These are phyloP conservation scores for Physcomitrellopsis africana DNA, from an alignment of 225 moss, liverwort and hornwort genomes.

Conservation along the genomic window DNA sequence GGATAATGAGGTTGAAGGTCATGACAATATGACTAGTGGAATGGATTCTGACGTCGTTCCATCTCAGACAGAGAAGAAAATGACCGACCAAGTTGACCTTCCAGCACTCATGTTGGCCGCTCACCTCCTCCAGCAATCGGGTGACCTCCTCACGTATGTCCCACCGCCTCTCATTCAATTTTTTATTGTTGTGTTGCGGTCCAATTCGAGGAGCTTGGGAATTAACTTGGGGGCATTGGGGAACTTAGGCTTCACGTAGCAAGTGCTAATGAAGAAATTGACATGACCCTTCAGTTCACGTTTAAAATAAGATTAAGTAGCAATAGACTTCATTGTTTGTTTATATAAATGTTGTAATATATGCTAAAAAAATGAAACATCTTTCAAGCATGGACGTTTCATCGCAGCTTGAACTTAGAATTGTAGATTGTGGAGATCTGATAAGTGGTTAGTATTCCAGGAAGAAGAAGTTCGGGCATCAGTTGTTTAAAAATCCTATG, in stretches of 20 bases:
- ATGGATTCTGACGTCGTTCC: slow-evolving; percentile 2
- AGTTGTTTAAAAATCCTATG: slow-evolving; percentile 58
- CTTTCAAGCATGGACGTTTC: background rate
- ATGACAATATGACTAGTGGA: slow-evolving; percentile 24
- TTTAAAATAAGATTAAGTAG: slow-evolving; percentile 12
- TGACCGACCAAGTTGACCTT: slow-evolving; percentile 69
- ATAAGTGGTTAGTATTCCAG: slow-evolving; percentile 48
- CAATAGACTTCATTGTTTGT: slow-evolving; percentile 1
- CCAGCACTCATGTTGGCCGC: slow-evolving; percentile 89
- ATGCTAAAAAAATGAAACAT: background rate
- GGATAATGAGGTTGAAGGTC: slow-evolving; percentile 37
- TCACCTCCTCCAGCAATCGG: slow-evolving; percentile 76
- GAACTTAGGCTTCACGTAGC: background rate
- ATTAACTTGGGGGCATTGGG: background rate
- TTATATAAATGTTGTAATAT: slow-evolving; percentile 7
- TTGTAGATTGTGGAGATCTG: slow-evolving; percentile 4
- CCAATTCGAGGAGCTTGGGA: slow-evolving; percentile 21
- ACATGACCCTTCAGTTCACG: slow-evolving; percentile 6
- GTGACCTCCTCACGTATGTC: slow-evolving; percentile 81
- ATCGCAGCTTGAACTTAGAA: background rate
- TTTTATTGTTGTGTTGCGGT: slow-evolving; percentile 17
- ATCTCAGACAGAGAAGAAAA: slow-evolving; percentile 34
- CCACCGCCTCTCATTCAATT: slow-evolving; percentile 20
- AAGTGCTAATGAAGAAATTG: slow-evolving; percentile 9
- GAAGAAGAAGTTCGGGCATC: slow-evolving; percentile 82